Evolutionary conservation across 176 grass and related monocot genomes (phyloP).

Genomic region (Triticum turgidum): DNA sequence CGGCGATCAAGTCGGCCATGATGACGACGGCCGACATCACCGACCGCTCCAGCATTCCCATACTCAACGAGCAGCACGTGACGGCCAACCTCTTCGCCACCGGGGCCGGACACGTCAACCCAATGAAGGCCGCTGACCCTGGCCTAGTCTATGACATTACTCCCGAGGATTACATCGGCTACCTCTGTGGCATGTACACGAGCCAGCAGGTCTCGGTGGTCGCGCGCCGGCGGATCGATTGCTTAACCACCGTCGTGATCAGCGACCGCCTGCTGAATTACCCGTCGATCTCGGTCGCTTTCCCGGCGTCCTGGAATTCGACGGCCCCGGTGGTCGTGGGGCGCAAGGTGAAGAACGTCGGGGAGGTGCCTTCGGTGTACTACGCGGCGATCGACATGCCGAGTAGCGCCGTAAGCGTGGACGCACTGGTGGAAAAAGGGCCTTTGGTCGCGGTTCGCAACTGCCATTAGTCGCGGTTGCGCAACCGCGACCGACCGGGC

Average conservation of each 20-base stretch:
- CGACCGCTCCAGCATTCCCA: background rate
- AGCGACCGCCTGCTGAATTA: background rate
- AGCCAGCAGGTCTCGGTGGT: background rate
- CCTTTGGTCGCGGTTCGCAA: too few relatives aligned
- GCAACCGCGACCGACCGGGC: too few relatives aligned
- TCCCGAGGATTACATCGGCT: background rate
- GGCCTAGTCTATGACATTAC: background rate
- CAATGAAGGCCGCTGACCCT: background rate
- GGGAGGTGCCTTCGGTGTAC: background rate
- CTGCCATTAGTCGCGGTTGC: too few relatives aligned
- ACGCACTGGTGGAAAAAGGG: too few relatives aligned
- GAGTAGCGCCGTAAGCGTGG: background rate
- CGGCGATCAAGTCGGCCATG: conserved; percentile 80
- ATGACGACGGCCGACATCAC: conserved; percentile 52
- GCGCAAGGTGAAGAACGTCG: conserved; percentile 17
- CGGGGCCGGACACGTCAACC: background rate
- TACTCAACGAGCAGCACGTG: background rate
- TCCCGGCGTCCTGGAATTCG: background rate
- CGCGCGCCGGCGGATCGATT: background rate
- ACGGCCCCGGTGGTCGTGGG: background rate
- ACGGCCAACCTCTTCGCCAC: background rate
- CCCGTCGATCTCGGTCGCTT: background rate
- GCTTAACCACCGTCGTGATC: background rate
- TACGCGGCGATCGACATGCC: conserved; percentile 15
- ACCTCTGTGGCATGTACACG: background rate